A percentile compares a stretch with the other conserved stretches of the same genome.
These are phyloP conservation scores for Lichtheimia corymbifera DNA, from an alignment of 371 early-diverging fungal species.

Conservation along the genomic window DNA sequence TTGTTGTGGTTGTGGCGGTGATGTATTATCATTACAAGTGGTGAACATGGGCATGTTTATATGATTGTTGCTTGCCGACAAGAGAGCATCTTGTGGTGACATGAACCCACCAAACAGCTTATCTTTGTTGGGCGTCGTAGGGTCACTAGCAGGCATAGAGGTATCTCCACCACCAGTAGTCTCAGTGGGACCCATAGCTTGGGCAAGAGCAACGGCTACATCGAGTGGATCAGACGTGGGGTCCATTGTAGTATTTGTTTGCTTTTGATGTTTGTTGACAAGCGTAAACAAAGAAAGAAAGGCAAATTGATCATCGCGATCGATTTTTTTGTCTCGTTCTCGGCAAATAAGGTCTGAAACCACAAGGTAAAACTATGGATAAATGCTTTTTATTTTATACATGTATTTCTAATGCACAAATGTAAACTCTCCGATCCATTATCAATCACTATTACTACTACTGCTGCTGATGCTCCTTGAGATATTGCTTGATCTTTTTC, in stretches of 20 bases:
- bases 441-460: background rate
- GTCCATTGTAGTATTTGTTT: conserved; percentile 6
- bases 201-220: conserved; percentile 20
- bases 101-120: background rate
- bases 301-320: background rate
- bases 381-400: too few relatives aligned
- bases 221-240: conserved; percentile 20
- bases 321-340: conserved; percentile 1
- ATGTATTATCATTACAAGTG: background rate
- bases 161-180: too few relatives aligned
- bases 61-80: background rate
- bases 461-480: conserved; percentile 4
- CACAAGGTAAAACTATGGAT: background rate
- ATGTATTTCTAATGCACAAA: background rate
- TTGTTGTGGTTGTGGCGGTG: conserved; percentile 12
- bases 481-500: conserved; percentile 43
- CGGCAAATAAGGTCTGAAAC: background rate
- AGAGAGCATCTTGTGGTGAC: conserved; percentile 7
- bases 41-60: background rate
- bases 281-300: conserved; percentile 8
- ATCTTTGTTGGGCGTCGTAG: background rate
- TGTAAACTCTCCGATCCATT: background rate
- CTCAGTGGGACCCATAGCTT: conserved; percentile 15
- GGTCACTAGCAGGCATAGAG: background rate
- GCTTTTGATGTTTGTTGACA: background rate